phyloP scores from a whole-genome alignment of 2,329 filamentous ascomycete species.

The Curvularia sp. region DNA sequence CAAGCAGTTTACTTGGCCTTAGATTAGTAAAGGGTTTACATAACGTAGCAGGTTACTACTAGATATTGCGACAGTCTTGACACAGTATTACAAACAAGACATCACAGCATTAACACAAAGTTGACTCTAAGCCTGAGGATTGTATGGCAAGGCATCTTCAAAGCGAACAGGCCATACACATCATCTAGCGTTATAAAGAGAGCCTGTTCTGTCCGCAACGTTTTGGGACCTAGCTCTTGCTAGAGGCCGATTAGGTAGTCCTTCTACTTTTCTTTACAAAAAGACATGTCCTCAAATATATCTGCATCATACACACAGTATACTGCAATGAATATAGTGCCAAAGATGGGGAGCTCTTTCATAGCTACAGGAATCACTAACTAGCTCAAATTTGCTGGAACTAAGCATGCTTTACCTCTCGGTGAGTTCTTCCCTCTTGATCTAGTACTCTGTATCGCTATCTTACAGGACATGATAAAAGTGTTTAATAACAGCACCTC shows the following conservation, averaged over 20 bases:
- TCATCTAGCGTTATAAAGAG: background rate
- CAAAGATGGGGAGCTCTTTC: constrained; percentile 1
- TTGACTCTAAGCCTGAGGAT: background rate
- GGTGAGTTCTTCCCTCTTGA: constrained; percentile 3
- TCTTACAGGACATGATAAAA: background rate
- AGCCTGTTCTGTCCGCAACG: constrained; percentile 1
- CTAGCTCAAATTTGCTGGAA: background rate
- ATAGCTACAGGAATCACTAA: constrained; percentile 3
- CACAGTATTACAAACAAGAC: background rate
- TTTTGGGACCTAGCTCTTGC: background rate
- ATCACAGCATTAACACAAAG: background rate
- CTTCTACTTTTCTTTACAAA: background rate
- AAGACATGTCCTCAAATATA: background rate
- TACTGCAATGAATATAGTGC: background rate
- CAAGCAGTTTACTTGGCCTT: background rate
- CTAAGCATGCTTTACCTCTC: constrained; percentile 1
- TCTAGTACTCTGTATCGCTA: constrained; percentile 1
- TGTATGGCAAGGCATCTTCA: background rate
- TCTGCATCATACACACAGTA: background rate
- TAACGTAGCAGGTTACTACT: background rate
- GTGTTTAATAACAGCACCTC: constrained; percentile 3
- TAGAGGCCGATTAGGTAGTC: background rate
- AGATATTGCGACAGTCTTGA: background rate
- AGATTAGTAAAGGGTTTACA: background rate
- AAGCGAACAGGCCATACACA: background rate